Evolutionary conservation across 768 basidiomycete genomes (phyloP), one percentile per base, ranked within the genome.

Genomic region (Gloeophyllum trabeum): DNA sequence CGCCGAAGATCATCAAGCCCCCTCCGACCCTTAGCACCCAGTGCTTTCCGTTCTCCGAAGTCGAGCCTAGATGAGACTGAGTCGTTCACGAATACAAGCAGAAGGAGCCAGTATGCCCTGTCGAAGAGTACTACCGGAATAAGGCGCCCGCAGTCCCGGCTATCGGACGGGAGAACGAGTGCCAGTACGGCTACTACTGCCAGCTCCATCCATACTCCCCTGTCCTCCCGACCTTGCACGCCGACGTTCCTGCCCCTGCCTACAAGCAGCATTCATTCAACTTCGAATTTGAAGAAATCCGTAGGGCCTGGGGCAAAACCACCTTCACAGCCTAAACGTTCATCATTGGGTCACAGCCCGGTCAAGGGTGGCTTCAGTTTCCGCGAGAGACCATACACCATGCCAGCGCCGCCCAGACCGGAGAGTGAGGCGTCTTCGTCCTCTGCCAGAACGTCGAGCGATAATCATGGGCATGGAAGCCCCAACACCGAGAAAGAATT

Each of bases 201-300:
- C 16, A 78, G 75, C 48, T 75, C 79, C 7, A 73, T 84, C 39
- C 70, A 78, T 6, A 77, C 81, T 3, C 73, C 82, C 10, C n/a
- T n/a, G 14, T 62, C 69, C 4, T 83, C 82, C 28, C 76, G 85
- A 2, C 85, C 85, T 6, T 58, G 79, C 18, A 84, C 85, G 19
- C 85, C 85, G 6, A 85, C 83, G 14, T 79, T 81, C 51, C 65
- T 88, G 20, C 84, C 84, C n/a, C 49, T 85, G 23, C 80, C 84
- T 2, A 69, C 75, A 20, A 60, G 66, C 21, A 63, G 72, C 28
- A 45, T 74, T 19, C 62, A 63, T 24, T 68, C 67, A 6, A 55
- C 56, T 7, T 57, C 60, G 23, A 71, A 71, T 2, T 52, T 75
- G 44, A 86, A 83, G 58, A 73, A 79, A 34, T 79, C 81, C 1